Base-by-base conservation (phyloP, 2,329 filamentous ascomycete species). In the Penicillium hordei region DNA sequence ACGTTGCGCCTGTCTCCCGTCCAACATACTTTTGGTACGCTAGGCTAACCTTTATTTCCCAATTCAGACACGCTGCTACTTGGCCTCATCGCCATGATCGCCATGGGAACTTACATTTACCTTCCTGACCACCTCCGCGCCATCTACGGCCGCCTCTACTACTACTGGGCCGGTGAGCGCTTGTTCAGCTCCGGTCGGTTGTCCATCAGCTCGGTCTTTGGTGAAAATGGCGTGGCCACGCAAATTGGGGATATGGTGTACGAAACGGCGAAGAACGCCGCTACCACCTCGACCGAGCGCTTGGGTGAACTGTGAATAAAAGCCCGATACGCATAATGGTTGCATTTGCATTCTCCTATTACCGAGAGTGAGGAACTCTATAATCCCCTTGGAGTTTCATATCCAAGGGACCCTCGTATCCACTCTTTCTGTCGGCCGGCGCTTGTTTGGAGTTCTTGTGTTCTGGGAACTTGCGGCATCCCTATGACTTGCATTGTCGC, bases 91-190 rank as follows among this genome's bases (percentile, higher is more conserved):
- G 88, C 89, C 70, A 88, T 97, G 78, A 87, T 94, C 69, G 83
- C 90, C 69, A 92, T 95, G 72, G 94, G 92, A 66, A 87, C 88
- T 52, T 89, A 90, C 63, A 86, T 97, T 64, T 99, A 99, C 81
- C 90, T 99, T 19, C 94, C 94, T 12, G 89, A 95, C 70, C 93
- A 97, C 79, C 80, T 97, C 69, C 83, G 86, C 69, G 89, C 91
- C 72, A 88, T 99, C 68, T 85, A 88, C 71, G 86, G 87, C 72
- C 89, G 93, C 72, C 88, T 91, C 53, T 96, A 91, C 85, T 99
- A 97, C 82, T 99, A 99, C 82, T 90, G 91, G 75, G 88, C 88
- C 64, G 94, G 94, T 66, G 92, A 96, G 58, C 71, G 73, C 34
- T 70, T 74, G 9, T 74, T 78, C 61, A 73, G 72, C 52, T 68